Evolutionary conservation across 306 rosid genomes (phyloP), one percentile per base, ranked within the genome.

Genomic region (Crotalaria pallida): DNA sequence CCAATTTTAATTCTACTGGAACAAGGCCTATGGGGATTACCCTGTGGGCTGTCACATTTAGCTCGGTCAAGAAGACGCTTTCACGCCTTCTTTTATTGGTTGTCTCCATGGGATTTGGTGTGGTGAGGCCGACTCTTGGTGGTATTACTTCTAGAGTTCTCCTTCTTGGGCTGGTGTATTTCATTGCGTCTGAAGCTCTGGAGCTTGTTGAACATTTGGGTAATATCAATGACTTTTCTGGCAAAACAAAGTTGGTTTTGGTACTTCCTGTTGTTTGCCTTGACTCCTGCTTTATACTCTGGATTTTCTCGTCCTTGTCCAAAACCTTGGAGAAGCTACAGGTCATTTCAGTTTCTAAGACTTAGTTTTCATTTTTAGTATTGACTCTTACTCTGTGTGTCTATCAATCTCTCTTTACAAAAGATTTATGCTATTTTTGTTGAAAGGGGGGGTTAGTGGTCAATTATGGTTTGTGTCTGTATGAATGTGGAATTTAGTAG

Each of bases 301-400:
- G 96, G 98, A 92, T 92, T 80, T 92, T 92, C 82, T 88, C 98
- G 7, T 89, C 98, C 11, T 82, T 92, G 45, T 86, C 96, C 66
- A 86, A 82, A 69, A 92, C 98, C 48, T 73, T 92, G 74, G 98
- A 92, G 85, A 92, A 92, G 72, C 92, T 92, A 71, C 98, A 89
- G 91, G 96, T 84, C 80, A 77, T 56, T 73, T 48, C 15, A 22
- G 16, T 43, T 40, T 45, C 44, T 62, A 36, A 40, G 19, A 24
- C 23, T 50, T 56, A 22, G 64, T 59, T 76, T 64, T 61, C 11
- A 47, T 34, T 48, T 34, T 57, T 45, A 18, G 23, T 58, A 23
- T 36, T 53, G 29, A 10, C 10, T 34, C 55, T 53, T n/a, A 4
- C 23, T 24, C 22, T 13, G 13, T 48, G 23, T 50, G 7, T 55